Percentiles rank a stretch among this genome's conserved stretches.
These are phyloP conservation scores for Discostella pseudostelligera DNA, from an alignment of 108 stramenopile genomes.

Conservation along the genomic window DNA sequence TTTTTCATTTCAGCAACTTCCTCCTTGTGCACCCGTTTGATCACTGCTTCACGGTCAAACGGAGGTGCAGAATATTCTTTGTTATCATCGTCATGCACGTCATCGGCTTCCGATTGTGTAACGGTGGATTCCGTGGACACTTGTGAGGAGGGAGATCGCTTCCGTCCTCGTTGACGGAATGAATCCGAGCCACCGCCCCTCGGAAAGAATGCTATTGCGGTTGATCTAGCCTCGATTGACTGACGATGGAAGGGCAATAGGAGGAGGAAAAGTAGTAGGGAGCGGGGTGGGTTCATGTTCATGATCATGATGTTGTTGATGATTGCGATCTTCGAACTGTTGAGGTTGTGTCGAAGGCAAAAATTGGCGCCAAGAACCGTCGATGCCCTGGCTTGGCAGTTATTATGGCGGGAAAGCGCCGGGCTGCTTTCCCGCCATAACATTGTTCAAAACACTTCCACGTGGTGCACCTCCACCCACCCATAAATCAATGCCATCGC, in stretches of 20 bases:
- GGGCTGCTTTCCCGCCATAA: not conserved
- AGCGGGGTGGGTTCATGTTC: not conserved
- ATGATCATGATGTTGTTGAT: not conserved
- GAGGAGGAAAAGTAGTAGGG: not conserved
- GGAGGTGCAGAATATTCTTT: not conserved
- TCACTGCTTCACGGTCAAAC: constrained; percentile 10
- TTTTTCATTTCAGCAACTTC: constrained; percentile 34
- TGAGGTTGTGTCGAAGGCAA: not conserved
- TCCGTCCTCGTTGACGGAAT: too few relatives aligned
- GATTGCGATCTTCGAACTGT: too few relatives aligned
- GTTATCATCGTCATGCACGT: not conserved
- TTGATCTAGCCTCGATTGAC: not conserved
- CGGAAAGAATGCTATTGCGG: not conserved
- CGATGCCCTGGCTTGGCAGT: too few relatives aligned
- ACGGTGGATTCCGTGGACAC: too few relatives aligned
- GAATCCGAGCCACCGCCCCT: not conserved
- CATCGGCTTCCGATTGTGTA: too few relatives aligned
- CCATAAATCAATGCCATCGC: too few relatives aligned
- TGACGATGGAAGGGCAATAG: too few relatives aligned
- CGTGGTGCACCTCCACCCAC: too few relatives aligned
- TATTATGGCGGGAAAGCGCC: too few relatives aligned
- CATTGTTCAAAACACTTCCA: too few relatives aligned
- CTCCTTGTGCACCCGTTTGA: constrained; percentile 9
- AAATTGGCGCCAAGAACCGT: not conserved
- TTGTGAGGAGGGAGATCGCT: too few relatives aligned